Evolutionary conservation across 1,284 basidiomycete genomes (phyloP).

Genomic region (Cerrena zonata): DNA sequence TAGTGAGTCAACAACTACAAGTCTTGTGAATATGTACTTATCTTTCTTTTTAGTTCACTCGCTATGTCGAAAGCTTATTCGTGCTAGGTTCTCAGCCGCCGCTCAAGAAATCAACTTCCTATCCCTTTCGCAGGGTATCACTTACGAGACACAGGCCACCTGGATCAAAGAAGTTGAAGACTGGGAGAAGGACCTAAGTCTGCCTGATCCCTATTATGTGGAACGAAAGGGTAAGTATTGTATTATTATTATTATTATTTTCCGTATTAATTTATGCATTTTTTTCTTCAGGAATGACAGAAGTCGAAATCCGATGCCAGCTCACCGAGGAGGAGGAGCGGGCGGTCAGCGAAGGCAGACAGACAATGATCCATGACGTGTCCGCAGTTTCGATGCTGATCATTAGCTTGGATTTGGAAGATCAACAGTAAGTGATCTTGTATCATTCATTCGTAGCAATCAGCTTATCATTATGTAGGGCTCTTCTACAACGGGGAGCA

Average conservation of each 20-base stretch:
- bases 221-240: neutral
- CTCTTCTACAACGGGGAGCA: neutral
- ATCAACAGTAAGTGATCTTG: no score
- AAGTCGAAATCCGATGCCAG: constrained; percentile 1
- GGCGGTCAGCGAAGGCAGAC: neutral
- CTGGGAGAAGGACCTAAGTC: constrained; percentile 8
- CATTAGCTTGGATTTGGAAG: neutral
- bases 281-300: constrained; percentile 2
- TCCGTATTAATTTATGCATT: neutral
- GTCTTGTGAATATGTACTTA: neutral
- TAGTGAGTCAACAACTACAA: constrained; percentile 1
- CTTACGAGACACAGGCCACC: neutral
- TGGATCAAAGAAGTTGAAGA: constrained; percentile 3
- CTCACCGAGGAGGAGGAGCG: constrained; percentile 8
- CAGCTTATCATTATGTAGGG: neutral
- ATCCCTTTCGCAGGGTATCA: neutral
- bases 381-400: constrained; percentile 1
- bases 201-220: neutral
- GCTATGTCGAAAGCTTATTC: neutral
- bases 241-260: neutral
- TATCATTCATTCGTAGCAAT: no score
- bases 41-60: neutral
- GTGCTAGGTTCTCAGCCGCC: neutral
- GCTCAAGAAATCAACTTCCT: neutral
- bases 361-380: neutral